Evolutionary conservation across 371 early-diverging fungal genomes (phyloP), one percentile per base, ranked within the genome.

Genomic region (Mortierella sp.): DNA sequence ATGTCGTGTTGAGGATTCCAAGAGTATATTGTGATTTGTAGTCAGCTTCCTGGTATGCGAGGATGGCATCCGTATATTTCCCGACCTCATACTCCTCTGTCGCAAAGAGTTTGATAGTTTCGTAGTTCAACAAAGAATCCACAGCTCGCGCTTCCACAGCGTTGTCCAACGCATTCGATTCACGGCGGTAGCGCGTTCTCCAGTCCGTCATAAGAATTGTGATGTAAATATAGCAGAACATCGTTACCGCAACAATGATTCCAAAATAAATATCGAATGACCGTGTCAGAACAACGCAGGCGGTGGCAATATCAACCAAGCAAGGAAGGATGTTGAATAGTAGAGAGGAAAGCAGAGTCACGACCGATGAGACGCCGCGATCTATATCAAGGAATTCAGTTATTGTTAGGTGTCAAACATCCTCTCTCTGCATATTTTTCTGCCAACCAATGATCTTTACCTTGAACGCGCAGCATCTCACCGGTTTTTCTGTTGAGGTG

Each of bases 401-500:
- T 33, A n/a, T 4, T 8, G 40, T 10, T 38, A n/a, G 6, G 3
- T 59, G 7, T 38, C 7, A 38, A 10, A 2, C 38, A 8, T 38
- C 19, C 19, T 21, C 45, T 45, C 15, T 45, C 11, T 45, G 11
- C 11, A 38, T 59, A 9, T 19, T 33, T n/a, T n/a, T 8, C 4
- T 38, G 16, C 36, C 8, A 38, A 13, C 16, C 21, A 2, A n/a
- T 38, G 19, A 15, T 55, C 21, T 9, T 63, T 82, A 84, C 85
- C 87, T 82, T 90, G 89, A 9, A 94, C 92, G 10, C 96, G 89
- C 52, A 96, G 84, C 28, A 95, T 93, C 73, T 97, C 97, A n/a
- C 97, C 97, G 0, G 98, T 98, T 80, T 97, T 97, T 63, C 97
- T 92, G 65, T 93, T 94, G 65, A 97, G 89, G 74, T 98, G 97